Percentiles rank a stretch among this genome's conserved stretches.
Evolutionary conservation across 371 early-diverging fungal genomes (phyloP).

Genomic region (Mortierella sp.): DNA sequence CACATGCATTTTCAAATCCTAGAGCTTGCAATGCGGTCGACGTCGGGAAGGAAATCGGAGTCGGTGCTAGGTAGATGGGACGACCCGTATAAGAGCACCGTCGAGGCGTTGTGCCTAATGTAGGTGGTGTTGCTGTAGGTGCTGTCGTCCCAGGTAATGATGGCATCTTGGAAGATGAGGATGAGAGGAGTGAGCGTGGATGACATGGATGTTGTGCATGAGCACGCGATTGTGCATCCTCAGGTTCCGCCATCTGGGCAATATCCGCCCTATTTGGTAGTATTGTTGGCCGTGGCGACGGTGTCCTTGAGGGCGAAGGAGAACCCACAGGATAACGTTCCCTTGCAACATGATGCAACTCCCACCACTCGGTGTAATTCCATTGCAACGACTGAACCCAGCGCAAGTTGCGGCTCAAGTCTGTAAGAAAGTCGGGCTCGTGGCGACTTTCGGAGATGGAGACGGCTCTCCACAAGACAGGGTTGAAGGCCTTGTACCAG

Average conservation of each 20-base stretch:
- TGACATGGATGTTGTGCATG: no score
- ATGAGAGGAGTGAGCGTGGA: no score
- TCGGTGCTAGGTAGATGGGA: conserved; percentile 10
- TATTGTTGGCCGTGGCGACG: background rate
- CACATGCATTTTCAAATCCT: conserved; percentile 1
- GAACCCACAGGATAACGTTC: background rate
- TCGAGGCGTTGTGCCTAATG: no score
- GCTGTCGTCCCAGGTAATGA: no score
- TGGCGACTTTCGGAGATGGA: conserved; percentile 19
- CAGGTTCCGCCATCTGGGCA: no score
- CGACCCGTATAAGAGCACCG: background rate
- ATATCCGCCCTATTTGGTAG: background rate
- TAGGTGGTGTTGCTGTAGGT: no score
- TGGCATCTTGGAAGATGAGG: no score
- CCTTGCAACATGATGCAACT: conserved; percentile 18
- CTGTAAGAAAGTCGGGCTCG: conserved; percentile 5
- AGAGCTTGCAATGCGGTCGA: conserved; percentile 8
- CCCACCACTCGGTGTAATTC: conserved; percentile 34
- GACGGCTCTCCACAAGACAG: conserved; percentile 12
- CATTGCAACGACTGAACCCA: conserved; percentile 12
- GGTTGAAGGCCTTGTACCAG: conserved; percentile 14
- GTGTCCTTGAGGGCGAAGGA: background rate
- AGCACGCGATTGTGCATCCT: no score
- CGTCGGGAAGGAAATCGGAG: conserved; percentile 20
- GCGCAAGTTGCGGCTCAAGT: conserved; percentile 5